These are phyloP conservation scores for Dioscorea cayenensis DNA, from an alignment of 116 monocot species.

Conservation along the genomic window DNA sequence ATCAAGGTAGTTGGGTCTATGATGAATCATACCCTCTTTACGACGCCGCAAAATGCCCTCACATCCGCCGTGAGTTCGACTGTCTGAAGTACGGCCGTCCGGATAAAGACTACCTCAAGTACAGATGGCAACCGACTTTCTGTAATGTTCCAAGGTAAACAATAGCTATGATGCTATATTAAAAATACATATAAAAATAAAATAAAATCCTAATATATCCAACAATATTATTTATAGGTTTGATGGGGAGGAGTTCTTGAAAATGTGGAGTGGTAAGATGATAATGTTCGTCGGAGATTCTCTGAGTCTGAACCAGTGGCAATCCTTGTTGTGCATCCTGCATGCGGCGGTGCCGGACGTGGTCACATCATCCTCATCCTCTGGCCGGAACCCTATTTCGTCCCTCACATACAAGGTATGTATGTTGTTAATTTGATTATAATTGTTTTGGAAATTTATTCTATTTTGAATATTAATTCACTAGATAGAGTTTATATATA, in stretches of 20 bases:
- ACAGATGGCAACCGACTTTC: conserved; percentile 5
- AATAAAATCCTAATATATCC: background rate
- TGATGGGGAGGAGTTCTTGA: conserved; percentile 24
- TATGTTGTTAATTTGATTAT: background rate
- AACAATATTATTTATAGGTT: conserved; percentile 12
- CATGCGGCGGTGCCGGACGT: conserved; percentile 32
- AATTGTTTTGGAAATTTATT: background rate
- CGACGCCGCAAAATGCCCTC: background rate
- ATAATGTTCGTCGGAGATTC: conserved; percentile 65
- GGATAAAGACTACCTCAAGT: conserved; percentile 7
- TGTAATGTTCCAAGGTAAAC: background rate
- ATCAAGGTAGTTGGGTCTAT: conserved; percentile 4
- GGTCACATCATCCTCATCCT: background rate
- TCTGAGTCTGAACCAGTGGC: conserved; percentile 42
- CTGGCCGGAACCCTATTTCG: background rate
- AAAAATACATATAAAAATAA: too few species aligned
- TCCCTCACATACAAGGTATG: background rate
- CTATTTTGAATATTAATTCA: background rate
- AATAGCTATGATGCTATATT: too few species aligned
- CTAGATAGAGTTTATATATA: background rate
- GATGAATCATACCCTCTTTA: conserved; percentile 10
- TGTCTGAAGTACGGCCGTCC: conserved; percentile 10
- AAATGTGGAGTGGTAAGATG: conserved; percentile 28
- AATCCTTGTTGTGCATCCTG: conserved; percentile 50
- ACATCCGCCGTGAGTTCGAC: background rate